phyloP scores from a whole-genome alignment of 2,329 filamentous ascomycete genomes.

The Exophiala dermatitidis region DNA sequence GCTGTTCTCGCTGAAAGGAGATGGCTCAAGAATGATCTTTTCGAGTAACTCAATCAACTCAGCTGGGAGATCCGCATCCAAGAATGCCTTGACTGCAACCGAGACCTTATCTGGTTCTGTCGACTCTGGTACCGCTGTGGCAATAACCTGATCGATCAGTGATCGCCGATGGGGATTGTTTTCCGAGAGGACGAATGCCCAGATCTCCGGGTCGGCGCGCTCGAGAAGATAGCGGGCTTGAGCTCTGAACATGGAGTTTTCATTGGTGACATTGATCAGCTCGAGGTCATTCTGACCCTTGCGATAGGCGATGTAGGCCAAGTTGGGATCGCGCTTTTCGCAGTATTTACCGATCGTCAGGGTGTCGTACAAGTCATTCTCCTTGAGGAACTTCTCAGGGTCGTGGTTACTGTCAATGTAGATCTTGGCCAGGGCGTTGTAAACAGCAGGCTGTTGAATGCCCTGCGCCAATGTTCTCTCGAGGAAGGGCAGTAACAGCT shows the following conservation, averaged over 20 bases:
- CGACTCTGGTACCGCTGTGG: slow-evolving; percentile 87
- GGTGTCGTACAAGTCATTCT: slow-evolving; percentile 95
- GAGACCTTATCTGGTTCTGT: slow-evolving; percentile 92
- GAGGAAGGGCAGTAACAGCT: slow-evolving; percentile 91
- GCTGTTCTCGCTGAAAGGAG: slow-evolving; percentile 93
- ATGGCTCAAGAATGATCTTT: slow-evolving; percentile 99
- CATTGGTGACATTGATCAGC: slow-evolving; percentile 94
- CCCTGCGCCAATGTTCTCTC: slow-evolving; percentile 83
- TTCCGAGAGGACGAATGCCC: slow-evolving; percentile 86
- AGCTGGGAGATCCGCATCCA: slow-evolving; percentile 79
- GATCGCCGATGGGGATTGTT: slow-evolving; percentile 95
- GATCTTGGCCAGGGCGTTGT: slow-evolving; percentile 96
- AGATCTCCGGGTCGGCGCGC: slow-evolving; percentile 80
- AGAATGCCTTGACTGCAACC: slow-evolving; percentile 85
- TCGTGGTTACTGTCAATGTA: slow-evolving; percentile 98
- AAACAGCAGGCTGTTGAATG: slow-evolving; percentile 93
- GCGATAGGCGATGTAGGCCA: slow-evolving; percentile 88
- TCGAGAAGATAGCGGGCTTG: slow-evolving; percentile 93
- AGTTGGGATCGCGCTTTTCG: slow-evolving; percentile 93
- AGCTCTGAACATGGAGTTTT: slow-evolving; percentile 99
- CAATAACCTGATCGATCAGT: slow-evolving; percentile 90
- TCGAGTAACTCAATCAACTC: slow-evolving; percentile 96
- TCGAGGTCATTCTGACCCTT: slow-evolving; percentile 98
- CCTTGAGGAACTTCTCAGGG: slow-evolving; percentile 92
- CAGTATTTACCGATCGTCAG: slow-evolving; percentile 93